phyloP scores from a whole-genome alignment of 1,284 basidiomycete genomes.

The Austroboletus olivaceoglutinosus region DNA sequence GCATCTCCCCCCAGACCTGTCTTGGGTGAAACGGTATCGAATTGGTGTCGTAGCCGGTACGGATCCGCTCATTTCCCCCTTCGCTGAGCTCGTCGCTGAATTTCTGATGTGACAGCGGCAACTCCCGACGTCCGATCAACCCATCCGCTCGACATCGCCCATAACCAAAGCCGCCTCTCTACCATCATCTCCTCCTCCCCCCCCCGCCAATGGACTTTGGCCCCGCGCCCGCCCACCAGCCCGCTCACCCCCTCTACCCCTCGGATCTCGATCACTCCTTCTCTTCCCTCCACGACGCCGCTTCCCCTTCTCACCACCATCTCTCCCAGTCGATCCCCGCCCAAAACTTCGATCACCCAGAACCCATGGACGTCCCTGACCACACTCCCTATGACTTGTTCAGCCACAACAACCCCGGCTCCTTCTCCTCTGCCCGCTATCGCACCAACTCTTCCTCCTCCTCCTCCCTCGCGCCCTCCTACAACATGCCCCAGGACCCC shows the following conservation, averaged over 20 bases:
- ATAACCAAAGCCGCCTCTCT: constrained; percentile 23
- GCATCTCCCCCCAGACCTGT: constrained; percentile 8
- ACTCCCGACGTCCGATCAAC: constrained; percentile 55
- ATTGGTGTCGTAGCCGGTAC: constrained; percentile 23
- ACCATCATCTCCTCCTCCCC: constrained; percentile 24
- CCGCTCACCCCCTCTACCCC: constrained; percentile 47
- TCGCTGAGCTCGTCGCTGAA: constrained; percentile 27
- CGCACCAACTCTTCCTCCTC: constrained; percentile 66
- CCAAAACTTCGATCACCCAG: constrained; percentile 42
- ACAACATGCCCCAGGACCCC: constrained; percentile 50
- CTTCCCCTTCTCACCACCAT: constrained; percentile 35
- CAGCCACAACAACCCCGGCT: constrained; percentile 40
- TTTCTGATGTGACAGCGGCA: constrained; percentile 43
- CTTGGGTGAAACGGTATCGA: too few relatives aligned
- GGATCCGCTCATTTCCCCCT: constrained; percentile 27
- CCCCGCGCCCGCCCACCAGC: constrained; percentile 32
- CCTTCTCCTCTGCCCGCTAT: constrained; percentile 58
- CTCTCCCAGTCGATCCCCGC: constrained; percentile 34
- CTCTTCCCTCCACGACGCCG: constrained; percentile 35
- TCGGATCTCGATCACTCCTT: constrained; percentile 51
- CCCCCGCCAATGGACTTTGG: constrained; percentile 51
- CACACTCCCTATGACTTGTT: constrained; percentile 62
- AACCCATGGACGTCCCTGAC: constrained; percentile 48
- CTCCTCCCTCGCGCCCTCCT: constrained; percentile 55
- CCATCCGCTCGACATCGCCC: constrained; percentile 37